Conservation (phyloP, 768 basidiomycete species). For the Leccinum variicolor region DNA sequence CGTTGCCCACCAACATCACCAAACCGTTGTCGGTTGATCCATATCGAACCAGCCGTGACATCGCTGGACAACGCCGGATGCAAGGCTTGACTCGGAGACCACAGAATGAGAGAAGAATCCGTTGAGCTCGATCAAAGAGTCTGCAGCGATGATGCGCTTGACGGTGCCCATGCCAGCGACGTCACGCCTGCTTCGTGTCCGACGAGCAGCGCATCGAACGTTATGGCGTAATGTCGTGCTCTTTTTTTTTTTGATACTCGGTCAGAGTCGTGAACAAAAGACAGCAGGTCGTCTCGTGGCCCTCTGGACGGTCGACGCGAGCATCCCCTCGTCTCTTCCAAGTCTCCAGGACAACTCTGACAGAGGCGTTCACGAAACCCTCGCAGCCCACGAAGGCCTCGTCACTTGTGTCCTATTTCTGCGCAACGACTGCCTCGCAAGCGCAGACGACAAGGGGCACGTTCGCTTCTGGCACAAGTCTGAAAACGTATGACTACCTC, state of each 20-base stretch:
- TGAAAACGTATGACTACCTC: slow-evolving; percentile 24
- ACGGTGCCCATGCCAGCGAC: slow-evolving; percentile 77
- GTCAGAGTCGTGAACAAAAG: slow-evolving; percentile 27
- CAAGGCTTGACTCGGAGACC: slow-evolving; percentile 70
- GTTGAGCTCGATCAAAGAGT: slow-evolving; percentile 89
- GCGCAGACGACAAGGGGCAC: slow-evolving; percentile 74
- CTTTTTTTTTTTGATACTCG: slow-evolving; percentile 28
- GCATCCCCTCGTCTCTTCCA: slow-evolving; percentile 3
- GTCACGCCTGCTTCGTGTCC: slow-evolving; percentile 97
- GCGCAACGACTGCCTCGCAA: slow-evolving; percentile 48
- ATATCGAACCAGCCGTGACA: slow-evolving; percentile 56
- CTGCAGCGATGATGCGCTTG: slow-evolving; percentile 27
- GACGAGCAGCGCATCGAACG: slow-evolving; percentile 89
- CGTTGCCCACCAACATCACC: slow-evolving; percentile 93
- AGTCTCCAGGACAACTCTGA: slow-evolving; percentile 43
- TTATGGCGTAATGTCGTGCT: slow-evolving; percentile 63
- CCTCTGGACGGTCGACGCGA: slow-evolving; percentile 62
- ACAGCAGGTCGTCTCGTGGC: slow-evolving; percentile 50
- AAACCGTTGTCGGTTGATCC: slow-evolving; percentile 89
- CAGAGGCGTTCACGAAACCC: slow-evolving; percentile 60
- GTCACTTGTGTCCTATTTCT: slow-evolving; percentile 79
- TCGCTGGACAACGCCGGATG: slow-evolving; percentile 34
- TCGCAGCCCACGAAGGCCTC: slow-evolving; percentile 69
- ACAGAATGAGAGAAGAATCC: slow-evolving; percentile 93
- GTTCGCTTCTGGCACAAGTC: slow-evolving; percentile 58